Base-by-base conservation (phyloP, 2,329 filamentous ascomycete species). In the Grosmannia clavigera region DNA sequence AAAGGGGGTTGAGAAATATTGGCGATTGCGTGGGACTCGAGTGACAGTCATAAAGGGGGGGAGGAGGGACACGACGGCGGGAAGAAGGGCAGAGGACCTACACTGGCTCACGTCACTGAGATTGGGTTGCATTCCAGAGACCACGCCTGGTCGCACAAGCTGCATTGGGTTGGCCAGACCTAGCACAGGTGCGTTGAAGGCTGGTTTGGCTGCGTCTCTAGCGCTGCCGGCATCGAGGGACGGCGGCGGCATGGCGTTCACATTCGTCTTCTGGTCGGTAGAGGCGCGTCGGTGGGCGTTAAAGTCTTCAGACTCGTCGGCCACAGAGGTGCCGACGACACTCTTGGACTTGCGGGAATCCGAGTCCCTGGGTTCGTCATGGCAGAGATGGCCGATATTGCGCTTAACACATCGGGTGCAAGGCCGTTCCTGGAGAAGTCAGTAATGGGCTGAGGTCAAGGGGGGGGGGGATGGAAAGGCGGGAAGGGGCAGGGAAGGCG, bases 391-490 rank as follows among this genome's bases (percentile, higher is more conserved):
- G 68, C 92, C 94, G 73, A 99, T 99, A 76, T 96, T 96, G 70
- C 94, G 87, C 77, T 97, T 99, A 75, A 97, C 90, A 79, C 94
- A 99, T 76, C 94, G 84, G 69, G 90, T 92, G 81, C 94, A 99
- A 69, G 94, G 94, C 72, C 94, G 87, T 78, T 95, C 90, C 90
- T 95, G 73, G 70, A n/a, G 33, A 14, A 35, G 58, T 61, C 27
- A 60, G 59, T 40, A 6, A 40, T 22, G 58, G 22, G 12, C 6
- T 5, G 11, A 25, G 10, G 27, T 25, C 22, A 22, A 11, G n/a
- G 14, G 16, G 10, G 22, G 25, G 31, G 40, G 35, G 10, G 35
- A 7, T 31, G 29, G 29, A 31, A 31, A 5, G 35, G 14, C 12
- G 38, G 14, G 14, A 16, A 14, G 40, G 7, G 33, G 46, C 19